phyloP scores from a whole-genome alignment of 345 rosid species.

The Lumnitzera racemosa region DNA sequence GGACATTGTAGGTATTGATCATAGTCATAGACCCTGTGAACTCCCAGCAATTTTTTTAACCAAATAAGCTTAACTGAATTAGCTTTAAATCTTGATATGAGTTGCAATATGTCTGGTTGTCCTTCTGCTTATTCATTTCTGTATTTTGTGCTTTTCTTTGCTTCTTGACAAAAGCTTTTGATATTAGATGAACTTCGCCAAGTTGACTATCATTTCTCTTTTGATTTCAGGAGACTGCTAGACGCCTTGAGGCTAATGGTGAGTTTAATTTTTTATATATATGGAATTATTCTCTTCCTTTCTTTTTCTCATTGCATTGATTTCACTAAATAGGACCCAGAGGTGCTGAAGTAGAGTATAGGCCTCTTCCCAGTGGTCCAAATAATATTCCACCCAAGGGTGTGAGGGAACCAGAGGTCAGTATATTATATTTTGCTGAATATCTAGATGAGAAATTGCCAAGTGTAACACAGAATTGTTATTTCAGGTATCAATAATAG shows the following conservation, averaged over 20 bases:
- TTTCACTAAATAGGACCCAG: constrained; percentile 15
- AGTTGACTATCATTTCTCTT: background rate
- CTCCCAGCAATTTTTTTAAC: no score
- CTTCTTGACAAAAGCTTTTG: no score
- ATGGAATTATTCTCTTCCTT: background rate
- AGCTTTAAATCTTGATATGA: no score
- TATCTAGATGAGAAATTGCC: no score
- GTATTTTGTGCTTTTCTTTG: no score
- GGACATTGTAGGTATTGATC: no score
- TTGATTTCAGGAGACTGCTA: constrained; percentile 27
- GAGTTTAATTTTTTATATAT: background rate
- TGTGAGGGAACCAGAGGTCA: constrained; percentile 13
- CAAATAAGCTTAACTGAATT: no score
- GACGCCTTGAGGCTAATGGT: constrained; percentile 25
- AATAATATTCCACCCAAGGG: constrained; percentile 1
- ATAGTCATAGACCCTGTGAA: no score
- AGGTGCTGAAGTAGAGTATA: constrained; percentile 20
- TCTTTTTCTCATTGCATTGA: background rate
- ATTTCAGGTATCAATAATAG: constrained; percentile 26
- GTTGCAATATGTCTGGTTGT: no score
- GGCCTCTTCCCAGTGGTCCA: constrained; percentile 24
- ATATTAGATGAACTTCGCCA: no score
- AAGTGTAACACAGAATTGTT: background rate
- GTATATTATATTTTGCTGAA: constrained; percentile 8
- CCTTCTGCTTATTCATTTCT: no score